Base-by-base conservation (phyloP, 495 filamentous ascomycete species). In the Neurospora discreta region DNA sequence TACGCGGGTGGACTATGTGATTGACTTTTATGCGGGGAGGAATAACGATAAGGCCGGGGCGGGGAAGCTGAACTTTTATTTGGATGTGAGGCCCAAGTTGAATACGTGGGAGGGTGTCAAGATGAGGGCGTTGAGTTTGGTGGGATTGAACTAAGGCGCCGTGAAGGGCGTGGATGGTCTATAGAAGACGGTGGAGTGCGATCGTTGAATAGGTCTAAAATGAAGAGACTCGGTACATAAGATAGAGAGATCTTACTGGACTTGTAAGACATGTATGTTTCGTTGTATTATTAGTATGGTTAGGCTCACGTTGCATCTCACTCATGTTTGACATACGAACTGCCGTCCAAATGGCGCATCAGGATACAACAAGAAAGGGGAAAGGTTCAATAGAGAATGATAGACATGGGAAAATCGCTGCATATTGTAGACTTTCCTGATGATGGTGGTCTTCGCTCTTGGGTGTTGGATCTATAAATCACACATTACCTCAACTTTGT, bases 41-140 rank as follows among this genome's bases (percentile, higher is more conserved):
- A 83, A 87, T 68, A 81, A 83, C 38, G 78, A 77, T 43, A 80
- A 72, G 41, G 83, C 79, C 2, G 88, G 88, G 3, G 87, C 85
- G 68, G 84, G 82, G 0, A 90, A 90, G 74, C 80, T 98, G 73
- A 97, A 90, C 74, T 99, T 99, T 80, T 98, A 93, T 80, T 81
- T 99, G 72, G 95, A 99, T 79, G 95, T 98, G 20, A 86, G 95
- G 79, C 95, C 95, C 5, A 99, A 99, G 85, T 75, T 99, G 80
- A 97, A 97, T 82, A 90, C 86, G 43, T 92, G 88, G 85, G 95
- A 98, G 82, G 95, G 95, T 1, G 89, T 90, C 77, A 91, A 90
- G 81, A 93, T 97, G 93, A 87, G 95, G 72, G 86, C 88, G 46
- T 81, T 85, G 76, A 87, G 84, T 69, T 86, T 87, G 68, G 76